phyloP scores from a whole-genome alignment of 2,329 filamentous ascomycete genomes.

The Epicoccum nigrum region DNA sequence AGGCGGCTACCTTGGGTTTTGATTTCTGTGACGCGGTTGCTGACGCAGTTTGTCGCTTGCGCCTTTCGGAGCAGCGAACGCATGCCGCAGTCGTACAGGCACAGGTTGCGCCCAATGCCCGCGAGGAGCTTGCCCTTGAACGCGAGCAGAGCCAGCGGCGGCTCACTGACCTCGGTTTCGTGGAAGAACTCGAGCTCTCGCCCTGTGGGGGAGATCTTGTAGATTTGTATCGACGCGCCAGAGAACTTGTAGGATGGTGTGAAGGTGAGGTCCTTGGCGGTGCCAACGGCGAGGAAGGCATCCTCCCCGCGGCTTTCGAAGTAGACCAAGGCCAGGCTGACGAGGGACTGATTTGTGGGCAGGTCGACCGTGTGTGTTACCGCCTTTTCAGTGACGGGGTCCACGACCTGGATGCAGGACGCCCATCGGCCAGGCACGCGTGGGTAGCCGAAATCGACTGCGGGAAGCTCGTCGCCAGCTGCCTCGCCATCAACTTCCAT shows the following conservation, averaged over 20 bases:
- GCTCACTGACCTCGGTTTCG: constrained; percentile 90
- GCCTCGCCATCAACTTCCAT: constrained; percentile 27
- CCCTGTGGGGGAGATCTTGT: constrained; percentile 87
- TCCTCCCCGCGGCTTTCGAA: constrained; percentile 86
- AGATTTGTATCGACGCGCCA: constrained; percentile 88
- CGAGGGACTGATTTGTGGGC: constrained; percentile 87
- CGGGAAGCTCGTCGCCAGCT: constrained; percentile 64
- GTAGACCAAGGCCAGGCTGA: constrained; percentile 81
- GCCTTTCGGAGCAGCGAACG: constrained; percentile 91
- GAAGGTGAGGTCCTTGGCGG: constrained; percentile 85
- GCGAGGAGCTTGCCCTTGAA: constrained; percentile 91
- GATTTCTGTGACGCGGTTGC: constrained; percentile 84
- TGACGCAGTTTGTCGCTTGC: constrained; percentile 73
- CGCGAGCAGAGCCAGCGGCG: constrained; percentile 84
- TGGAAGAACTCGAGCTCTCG: constrained; percentile 91
- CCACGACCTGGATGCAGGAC: constrained; percentile 91
- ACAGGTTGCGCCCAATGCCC: constrained; percentile 81
- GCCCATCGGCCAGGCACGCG: constrained; percentile 87
- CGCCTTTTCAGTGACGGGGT: constrained; percentile 72
- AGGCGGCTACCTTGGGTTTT: constrained; percentile 92
- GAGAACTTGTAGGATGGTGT: constrained; percentile 69
- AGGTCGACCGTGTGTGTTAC: constrained; percentile 82
- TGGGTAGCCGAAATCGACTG: constrained; percentile 88
- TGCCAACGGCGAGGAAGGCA: constrained; percentile 90
- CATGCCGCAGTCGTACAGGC: constrained; percentile 92